Evolutionary conservation across 176 grass and related monocot species (phyloP).

Genomic region (Zoysia japonica): DNA sequence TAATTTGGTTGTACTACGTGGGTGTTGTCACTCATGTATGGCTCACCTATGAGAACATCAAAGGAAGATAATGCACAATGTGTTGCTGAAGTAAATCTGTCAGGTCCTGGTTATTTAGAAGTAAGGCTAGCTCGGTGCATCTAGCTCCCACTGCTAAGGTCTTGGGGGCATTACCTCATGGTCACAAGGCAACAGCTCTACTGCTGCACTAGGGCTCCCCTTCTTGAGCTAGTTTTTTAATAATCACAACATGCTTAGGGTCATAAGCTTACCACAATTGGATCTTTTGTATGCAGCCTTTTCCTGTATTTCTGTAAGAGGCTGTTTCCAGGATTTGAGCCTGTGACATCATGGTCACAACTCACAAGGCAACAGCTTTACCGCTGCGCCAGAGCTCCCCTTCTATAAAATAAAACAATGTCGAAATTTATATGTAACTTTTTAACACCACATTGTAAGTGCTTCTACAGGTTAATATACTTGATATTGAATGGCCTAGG

Average conservation of each 20-base stretch:
- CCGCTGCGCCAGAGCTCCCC: too few relatives aligned
- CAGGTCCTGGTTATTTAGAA: too few relatives aligned
- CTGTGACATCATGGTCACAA: not conserved
- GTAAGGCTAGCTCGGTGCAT: not conserved
- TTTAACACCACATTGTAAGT: not conserved
- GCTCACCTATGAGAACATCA: not conserved
- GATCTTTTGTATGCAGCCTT: not conserved
- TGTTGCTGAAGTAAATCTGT: constrained; percentile 13
- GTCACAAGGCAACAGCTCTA: too few relatives aligned
- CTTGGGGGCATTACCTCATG: not conserved
- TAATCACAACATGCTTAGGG: not conserved
- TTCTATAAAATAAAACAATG: not conserved
- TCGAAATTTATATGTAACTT: not conserved
- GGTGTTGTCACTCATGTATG: not conserved
- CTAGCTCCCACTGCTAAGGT: not conserved
- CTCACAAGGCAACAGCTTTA: too few relatives aligned
- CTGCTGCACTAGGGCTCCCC: not conserved
- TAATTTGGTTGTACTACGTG: not conserved
- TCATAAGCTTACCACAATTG: not conserved
- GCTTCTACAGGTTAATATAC: too few relatives aligned
- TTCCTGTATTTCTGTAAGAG: not conserved
- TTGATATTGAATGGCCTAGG: not conserved
- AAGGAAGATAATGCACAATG: not conserved
- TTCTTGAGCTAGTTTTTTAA: not conserved
- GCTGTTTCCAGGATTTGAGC: not conserved